phyloP scores from a whole-genome alignment of 139 green algal species.

The Pleodorina starrii region DNA sequence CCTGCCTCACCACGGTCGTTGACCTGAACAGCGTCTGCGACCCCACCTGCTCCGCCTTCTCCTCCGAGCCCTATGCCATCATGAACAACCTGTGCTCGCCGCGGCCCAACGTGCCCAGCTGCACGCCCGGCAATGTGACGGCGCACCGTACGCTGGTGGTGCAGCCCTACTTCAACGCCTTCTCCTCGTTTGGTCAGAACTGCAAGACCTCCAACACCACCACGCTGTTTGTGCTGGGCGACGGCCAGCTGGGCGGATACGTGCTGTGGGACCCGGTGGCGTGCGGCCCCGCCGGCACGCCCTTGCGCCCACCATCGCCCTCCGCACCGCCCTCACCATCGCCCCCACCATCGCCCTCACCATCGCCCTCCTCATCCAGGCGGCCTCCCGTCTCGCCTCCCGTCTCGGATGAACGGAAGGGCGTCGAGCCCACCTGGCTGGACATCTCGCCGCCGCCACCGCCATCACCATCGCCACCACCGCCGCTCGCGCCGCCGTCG shows the following conservation, averaged over 20 bases:
- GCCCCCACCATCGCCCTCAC: background rate
- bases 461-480: background rate
- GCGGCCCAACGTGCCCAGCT: background rate
- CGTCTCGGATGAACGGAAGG: no score
- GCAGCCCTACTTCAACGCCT: conserved; percentile 22
- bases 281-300: conserved; percentile 17
- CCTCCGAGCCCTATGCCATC: background rate
- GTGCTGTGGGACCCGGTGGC: conserved; percentile 5
- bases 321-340: background rate
- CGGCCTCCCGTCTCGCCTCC: no score
- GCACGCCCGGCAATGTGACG: conserved; percentile 12
- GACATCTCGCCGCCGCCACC: background rate
- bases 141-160: background rate
- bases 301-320: background rate
- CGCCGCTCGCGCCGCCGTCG: background rate
- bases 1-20: conserved; percentile 10
- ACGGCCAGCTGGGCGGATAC: background rate
- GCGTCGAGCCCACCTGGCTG: no score
- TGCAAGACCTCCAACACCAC: background rate
- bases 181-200: background rate
- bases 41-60: background rate
- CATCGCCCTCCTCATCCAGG: no score
- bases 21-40: conserved; percentile 26
- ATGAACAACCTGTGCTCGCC: conserved; percentile 3
- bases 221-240: background rate